These are phyloP conservation scores for Pezicula carpinea DNA, from an alignment of 2,329 filamentous ascomycete genomes.

Conservation along the genomic window DNA sequence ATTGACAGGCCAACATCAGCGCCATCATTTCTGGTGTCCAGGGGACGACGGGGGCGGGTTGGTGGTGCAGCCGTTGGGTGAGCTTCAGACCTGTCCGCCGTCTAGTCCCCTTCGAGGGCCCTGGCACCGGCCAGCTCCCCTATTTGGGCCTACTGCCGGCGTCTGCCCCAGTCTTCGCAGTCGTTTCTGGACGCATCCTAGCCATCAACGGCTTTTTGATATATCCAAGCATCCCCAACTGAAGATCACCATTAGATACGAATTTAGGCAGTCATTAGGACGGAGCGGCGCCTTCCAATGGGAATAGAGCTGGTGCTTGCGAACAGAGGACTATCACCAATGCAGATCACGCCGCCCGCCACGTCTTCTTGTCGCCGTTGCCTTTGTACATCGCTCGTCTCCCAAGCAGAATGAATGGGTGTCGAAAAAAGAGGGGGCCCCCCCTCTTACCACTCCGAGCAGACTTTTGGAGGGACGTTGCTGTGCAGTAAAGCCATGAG, in stretches of 20 bases:
- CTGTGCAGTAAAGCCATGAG: slow-evolving; percentile 26
- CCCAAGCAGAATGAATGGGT: slow-evolving; percentile 7
- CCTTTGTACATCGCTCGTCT: neutral
- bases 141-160: slow-evolving; percentile 5
- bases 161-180: slow-evolving; percentile 9
- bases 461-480: slow-evolving; percentile 23
- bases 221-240: slow-evolving; percentile 20
- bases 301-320: neutral
- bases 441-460: slow-evolving; percentile 13
- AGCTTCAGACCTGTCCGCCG: slow-evolving; percentile 15
- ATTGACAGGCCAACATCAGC: slow-evolving; percentile 16
- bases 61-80: slow-evolving; percentile 10
- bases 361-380: slow-evolving; percentile 15
- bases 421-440: slow-evolving; percentile 4
- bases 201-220: slow-evolving; percentile 24
- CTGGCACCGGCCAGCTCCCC: slow-evolving; percentile 17
- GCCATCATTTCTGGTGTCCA: slow-evolving; percentile 6
- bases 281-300: slow-evolving; percentile 8
- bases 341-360: slow-evolving; percentile 27
- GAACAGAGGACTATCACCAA: slow-evolving; percentile 17
- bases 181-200: slow-evolving; percentile 9
- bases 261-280: slow-evolving; percentile 22
- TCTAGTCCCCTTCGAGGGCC: slow-evolving; percentile 15
- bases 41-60: neutral
- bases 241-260: slow-evolving; percentile 20